Base-by-base conservation (phyloP, 2,329 filamentous ascomycete species). In the Alternaria sp. region DNA sequence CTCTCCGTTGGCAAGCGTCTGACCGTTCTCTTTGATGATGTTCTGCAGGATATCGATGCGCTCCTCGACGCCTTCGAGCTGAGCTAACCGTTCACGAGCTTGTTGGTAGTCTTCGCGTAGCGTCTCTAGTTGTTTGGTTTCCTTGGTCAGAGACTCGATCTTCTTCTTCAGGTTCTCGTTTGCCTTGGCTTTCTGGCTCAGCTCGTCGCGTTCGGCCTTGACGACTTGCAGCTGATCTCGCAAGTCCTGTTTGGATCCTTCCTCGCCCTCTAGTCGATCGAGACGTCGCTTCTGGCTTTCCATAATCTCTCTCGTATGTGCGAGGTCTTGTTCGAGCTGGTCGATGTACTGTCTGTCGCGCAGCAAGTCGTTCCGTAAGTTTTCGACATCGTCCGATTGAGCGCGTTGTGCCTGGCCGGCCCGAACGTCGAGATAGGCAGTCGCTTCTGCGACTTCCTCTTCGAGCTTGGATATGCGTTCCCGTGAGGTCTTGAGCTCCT, bases 121-220 rank as follows among this genome's bases (percentile, higher is more conserved):
- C 5, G 77, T 72, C 19, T 81, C 79, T 25, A 82, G 77, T 11
- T 75, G 76, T 60, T 82, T 83, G 19, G 83, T 82, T 61, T 84
- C 81, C 54, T 85, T 83, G 45, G 83, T 82, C 45, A 86, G 71
- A 5, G 81, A 77, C 64, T 85, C 82, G 28, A 86, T 85, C 75
- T 86, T 86, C 78, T 85, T 85, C 70, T 83, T 84, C 21, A 86
- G 79, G 61, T 86, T 86, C 68, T 86, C 84, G 60, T 84, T 85
- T 21, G 83, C 83, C 62, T 84, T 84, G 25, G 82, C 79, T 63
- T 83, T 84, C 62, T 84, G 82, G 30, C 74, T 77, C 21, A 85
- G 75, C 56, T 85, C 84, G 57, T 85, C 83, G 30, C 84, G 80
- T 71, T 86, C 84, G 0, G 82, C 80, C 56, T 78, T 77, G 49